Evolutionary conservation across 1,139 yeast genomes (phyloP), one percentile per base, ranked within the genome.

Genomic region (Blastobotrys malaysiensis): DNA sequence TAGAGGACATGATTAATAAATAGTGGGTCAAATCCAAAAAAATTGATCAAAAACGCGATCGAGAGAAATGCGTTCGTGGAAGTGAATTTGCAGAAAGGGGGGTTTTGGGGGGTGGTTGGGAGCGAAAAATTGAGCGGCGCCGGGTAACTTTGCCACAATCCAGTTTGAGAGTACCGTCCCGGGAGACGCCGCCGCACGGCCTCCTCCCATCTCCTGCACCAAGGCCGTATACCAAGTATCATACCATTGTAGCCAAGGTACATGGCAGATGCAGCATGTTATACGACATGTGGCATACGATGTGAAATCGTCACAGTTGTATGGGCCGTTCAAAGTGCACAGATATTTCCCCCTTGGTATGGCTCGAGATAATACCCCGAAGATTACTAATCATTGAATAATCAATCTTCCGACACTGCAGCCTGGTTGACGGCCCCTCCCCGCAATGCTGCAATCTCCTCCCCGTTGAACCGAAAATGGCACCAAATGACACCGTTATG

Each of bases 1-100:
- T 79, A 63, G 84, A 74, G 63, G 86, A 80, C 86, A 82, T 81
- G 57, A 39, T 68, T 56, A 31, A 31, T 13, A 13, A 31, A 31
- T 31, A 31, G 39, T 5, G 31, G 31, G 7, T 26, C 31, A 9
- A 43, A 13, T 46, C 18, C 50, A 9, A 39, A 46, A 44, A 45
- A n/a, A n/a, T n/a, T n/a, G n/a, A 36, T 44, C 48, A 43, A 39
- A 27, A 44, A 36, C 19, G 21, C 26, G 21, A 14, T 11, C 44
- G 44, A 9, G 39, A 5, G 3, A 31, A 31, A 13, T 31, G 39
- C 39, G 39, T 31, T 31, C 39, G 39, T 31, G 39, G 39, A n/a
- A 45, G 39, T n/a, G 45, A 43, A 39, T n/a, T n/a, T n/a, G n/a
- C 13, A n/a, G 16, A 31, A n/a, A 13, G 39, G 39, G 39, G 16